Base-by-base conservation (phyloP, 805 yeast species). In the Candida caryicola region DNA sequence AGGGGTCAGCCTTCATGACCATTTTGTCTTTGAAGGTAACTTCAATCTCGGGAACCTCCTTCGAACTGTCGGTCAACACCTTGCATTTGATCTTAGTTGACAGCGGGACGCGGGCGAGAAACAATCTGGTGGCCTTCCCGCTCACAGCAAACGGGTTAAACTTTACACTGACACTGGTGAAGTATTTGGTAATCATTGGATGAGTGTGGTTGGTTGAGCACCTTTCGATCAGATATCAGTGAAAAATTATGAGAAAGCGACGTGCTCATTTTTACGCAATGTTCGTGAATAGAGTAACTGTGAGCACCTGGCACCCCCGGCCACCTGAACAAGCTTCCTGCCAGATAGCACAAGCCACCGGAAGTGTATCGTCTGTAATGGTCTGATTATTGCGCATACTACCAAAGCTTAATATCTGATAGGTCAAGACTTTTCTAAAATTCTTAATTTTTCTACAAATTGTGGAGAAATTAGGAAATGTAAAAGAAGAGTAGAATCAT, bases 171-270 rank as follows among this genome's bases (percentile, higher is more conserved):
- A 88, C 87, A 47, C 79, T 79, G 25, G 89, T 72, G 66, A 91
- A 87, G 65, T 84, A 90, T 63, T 87, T 88, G 28, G 97, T 91
- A 54, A 90, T 85, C 98, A 90, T 90, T 21, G 15, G 16, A 18
- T 18, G 25, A 10, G 9, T 4, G 19, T n/a, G 34, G 14, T 27
- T n/a, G n/a, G n/a, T n/a, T n/a, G n/a, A 17, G 26, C n/a, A 31
- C 16, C 14, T 29, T 17, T 29, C 14, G 6, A 26, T 26, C 15
- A n/a, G 14, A 8, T n/a, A 9, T 9, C 14, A 5, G 12, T 29
- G 16, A 29, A 29, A 29, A 29, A 29, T 13, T 29, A 13, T 14
- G 6, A 10, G 17, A 29, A 6, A 29, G 5, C 18, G 10, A 16
- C 14, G 31, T 10, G 10, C 25, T 21, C n/a, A 21, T 21, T 21